Evolutionary conservation across 2,329 filamentous ascomycete species (phyloP).

Genomic region (Aspergillus sclerotialis): DNA sequence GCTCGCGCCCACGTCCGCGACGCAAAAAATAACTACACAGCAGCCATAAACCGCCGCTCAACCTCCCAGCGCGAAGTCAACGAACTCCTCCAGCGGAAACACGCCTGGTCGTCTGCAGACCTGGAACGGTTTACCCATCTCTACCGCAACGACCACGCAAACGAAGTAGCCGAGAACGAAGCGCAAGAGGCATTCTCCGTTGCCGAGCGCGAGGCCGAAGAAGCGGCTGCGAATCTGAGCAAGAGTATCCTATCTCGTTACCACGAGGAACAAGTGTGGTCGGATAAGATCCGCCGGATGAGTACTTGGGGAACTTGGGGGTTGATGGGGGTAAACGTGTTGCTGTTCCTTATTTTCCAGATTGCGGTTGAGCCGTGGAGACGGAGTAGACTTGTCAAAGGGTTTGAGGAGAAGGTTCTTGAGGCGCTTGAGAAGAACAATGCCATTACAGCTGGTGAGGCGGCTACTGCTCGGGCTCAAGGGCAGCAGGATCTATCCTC

Average conservation of each 20-base stretch:
- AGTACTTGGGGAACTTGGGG: slow-evolving; percentile 99
- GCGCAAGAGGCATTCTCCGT: slow-evolving; percentile 65
- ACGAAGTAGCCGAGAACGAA: slow-evolving; percentile 73
- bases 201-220: slow-evolving; percentile 74
- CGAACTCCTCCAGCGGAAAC: slow-evolving; percentile 84
- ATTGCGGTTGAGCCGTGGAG: slow-evolving; percentile 92
- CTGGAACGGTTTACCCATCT: slow-evolving; percentile 90
- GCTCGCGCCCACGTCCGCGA: slow-evolving; percentile 60
- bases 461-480: not conserved
- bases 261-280: slow-evolving; percentile 99
- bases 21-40: slow-evolving; percentile 70
- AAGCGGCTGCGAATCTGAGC: slow-evolving; percentile 66
- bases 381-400: slow-evolving; percentile 69
- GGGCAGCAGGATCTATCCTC: not conserved
- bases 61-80: slow-evolving; percentile 92
- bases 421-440: slow-evolving; percentile 64
- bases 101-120: slow-evolving; percentile 79
- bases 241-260: slow-evolving; percentile 83
- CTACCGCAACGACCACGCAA: slow-evolving; percentile 85
- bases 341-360: slow-evolving; percentile 79
- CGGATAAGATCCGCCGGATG: slow-evolving; percentile 90
- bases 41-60: slow-evolving; percentile 77
- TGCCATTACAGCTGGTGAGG: slow-evolving; percentile 11
- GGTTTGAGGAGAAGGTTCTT: slow-evolving; percentile 71
- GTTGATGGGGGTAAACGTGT: slow-evolving; percentile 91